Percentiles rank a stretch among this genome's conserved stretches.
phyloP scores from a whole-genome alignment of 2,329 filamentous ascomycete genomes.

The Alternaria dauci region DNA sequence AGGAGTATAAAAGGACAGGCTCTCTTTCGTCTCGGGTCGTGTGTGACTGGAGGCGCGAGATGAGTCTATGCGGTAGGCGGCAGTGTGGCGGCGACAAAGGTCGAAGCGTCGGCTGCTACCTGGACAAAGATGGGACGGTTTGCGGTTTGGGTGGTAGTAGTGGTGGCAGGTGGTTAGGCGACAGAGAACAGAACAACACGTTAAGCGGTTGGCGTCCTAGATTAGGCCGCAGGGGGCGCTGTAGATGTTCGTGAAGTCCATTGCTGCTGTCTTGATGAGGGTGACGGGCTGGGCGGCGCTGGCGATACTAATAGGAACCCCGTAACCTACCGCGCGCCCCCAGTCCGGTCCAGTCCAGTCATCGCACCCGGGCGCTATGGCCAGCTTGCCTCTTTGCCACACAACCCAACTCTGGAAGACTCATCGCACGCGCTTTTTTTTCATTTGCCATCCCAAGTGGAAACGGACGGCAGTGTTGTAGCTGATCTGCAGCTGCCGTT shows the following conservation, averaged over 20 bases:
- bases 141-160: conserved; percentile 13
- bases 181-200: conserved; percentile 32
- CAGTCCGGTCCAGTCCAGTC: conserved; percentile 38
- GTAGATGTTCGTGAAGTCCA: conserved; percentile 45
- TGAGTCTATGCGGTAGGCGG: conserved; percentile 39
- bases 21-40: conserved; percentile 25
- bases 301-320: conserved; percentile 42
- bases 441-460: not conserved
- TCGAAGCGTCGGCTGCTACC: conserved; percentile 36
- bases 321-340: conserved; percentile 30
- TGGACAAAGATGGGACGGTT: conserved; percentile 35
- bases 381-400: conserved; percentile 35
- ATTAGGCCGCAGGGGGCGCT: conserved; percentile 44
- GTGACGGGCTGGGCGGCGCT: conserved; percentile 35
- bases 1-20: conserved; percentile 23
- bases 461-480: not conserved
- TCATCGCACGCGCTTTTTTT: conserved; percentile 25
- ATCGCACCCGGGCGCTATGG: conserved; percentile 31
- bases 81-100: conserved; percentile 39
- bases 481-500: conserved; percentile 8
- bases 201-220: conserved; percentile 33
- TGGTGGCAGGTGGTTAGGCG: conserved; percentile 19
- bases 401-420: conserved; percentile 21
- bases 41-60: conserved; percentile 23
- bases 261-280: conserved; percentile 43